Percentiles rank a stretch among this genome's conserved stretches.
Conservation (phyloP, 2,329 filamentous ascomycete genomes). For the Fusarium devonianum region DNA sequence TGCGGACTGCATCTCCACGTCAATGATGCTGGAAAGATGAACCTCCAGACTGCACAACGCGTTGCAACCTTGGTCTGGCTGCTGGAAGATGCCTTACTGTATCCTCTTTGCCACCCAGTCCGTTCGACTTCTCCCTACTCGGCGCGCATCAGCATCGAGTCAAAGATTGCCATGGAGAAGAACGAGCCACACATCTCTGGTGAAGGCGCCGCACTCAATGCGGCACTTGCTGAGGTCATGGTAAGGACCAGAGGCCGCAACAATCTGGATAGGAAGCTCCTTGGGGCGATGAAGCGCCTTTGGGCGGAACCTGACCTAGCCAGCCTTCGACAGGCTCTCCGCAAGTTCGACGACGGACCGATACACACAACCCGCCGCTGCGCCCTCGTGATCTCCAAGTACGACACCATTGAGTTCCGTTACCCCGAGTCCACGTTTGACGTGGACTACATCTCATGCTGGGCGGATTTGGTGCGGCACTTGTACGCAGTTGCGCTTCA, state of each 20-base stretch:
- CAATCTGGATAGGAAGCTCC: slow-evolving; percentile 14
- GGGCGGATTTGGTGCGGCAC: slow-evolving; percentile 36
- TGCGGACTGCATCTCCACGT: slow-evolving; percentile 42
- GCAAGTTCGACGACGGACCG: slow-evolving; percentile 35
- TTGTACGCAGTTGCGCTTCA: slow-evolving; percentile 34
- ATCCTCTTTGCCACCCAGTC: slow-evolving; percentile 34
- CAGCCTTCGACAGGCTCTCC: slow-evolving; percentile 22
- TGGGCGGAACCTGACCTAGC: slow-evolving; percentile 17
- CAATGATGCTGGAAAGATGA: slow-evolving; percentile 27
- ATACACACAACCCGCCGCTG: slow-evolving; percentile 37
- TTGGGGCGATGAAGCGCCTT: slow-evolving; percentile 29
- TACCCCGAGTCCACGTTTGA: slow-evolving; percentile 42
- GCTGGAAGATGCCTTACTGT: slow-evolving; percentile 34
- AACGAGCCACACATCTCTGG: slow-evolving; percentile 4
- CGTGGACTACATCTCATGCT: slow-evolving; percentile 35
- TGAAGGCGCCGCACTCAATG: slow-evolving; percentile 17
- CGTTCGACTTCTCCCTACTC: slow-evolving; percentile 32
- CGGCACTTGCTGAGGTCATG: slow-evolving; percentile 4
- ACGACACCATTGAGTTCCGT: slow-evolving; percentile 41
- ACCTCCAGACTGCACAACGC: slow-evolving; percentile 27
- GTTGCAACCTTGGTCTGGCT: slow-evolving; percentile 34
- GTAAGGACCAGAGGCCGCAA: slow-evolving; percentile 8
- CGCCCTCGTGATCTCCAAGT: slow-evolving; percentile 36
- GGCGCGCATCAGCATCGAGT: slow-evolving; percentile 29
- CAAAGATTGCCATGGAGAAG: slow-evolving; percentile 20